Evolutionary conservation across 169 alveolate species (phyloP).

Genomic region (Toxoplasma gondii): DNA sequence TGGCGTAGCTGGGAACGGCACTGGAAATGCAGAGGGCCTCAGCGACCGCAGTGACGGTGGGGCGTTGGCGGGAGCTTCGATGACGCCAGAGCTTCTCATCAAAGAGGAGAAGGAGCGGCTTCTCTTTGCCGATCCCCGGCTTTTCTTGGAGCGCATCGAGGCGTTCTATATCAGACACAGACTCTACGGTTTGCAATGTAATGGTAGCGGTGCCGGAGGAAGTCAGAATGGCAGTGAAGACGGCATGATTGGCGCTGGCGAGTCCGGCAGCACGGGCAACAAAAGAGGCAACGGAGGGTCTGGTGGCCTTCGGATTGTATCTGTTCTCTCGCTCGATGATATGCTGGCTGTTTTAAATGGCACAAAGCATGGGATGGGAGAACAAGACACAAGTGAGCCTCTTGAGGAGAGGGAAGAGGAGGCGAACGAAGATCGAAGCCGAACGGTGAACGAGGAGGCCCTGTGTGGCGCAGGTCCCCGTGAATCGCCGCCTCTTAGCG

Average conservation of each 20-base stretch:
- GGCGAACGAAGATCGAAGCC: neutral
- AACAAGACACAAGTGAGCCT: neutral
- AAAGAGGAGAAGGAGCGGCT: conserved; percentile 28
- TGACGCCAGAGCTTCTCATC: conserved; percentile 23
- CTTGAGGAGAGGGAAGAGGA: neutral
- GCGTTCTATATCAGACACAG: conserved; percentile 1
- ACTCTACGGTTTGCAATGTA: conserved; percentile 32
- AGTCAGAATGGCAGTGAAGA: neutral
- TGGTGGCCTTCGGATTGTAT: conserved; percentile 20
- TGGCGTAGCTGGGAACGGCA: neutral
- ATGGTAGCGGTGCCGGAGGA: neutral
- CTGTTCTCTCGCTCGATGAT: conserved; percentile 41
- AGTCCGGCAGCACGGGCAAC: neutral
- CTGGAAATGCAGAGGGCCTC: neutral
- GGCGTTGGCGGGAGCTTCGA: neutral
- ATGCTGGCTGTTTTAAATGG: conserved; percentile 37
- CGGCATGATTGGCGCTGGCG: neutral
- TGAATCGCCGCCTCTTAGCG: neutral
- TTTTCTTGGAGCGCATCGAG: conserved; percentile 31
- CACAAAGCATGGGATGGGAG: conserved; percentile 1
- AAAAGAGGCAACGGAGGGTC: conserved; percentile 15
- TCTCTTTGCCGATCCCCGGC: conserved; percentile 34
- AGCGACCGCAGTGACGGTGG: neutral
- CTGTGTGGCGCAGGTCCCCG: neutral
- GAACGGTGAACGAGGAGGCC: neutral